These are phyloP conservation scores for Fusarium nurragi DNA, from an alignment of 2,329 filamentous ascomycete genomes.

Conservation along the genomic window DNA sequence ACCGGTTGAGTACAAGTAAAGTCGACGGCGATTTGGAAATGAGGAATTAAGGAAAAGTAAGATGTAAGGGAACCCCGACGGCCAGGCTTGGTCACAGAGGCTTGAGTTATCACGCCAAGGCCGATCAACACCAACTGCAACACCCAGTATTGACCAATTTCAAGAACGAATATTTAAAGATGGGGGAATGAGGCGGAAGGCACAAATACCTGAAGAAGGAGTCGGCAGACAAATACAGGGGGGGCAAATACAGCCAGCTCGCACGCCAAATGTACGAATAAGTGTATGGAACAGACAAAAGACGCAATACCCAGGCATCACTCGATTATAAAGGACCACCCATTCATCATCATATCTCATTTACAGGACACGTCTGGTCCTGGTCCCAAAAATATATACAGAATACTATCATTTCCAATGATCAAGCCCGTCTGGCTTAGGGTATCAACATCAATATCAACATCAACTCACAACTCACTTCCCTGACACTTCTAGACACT, in stretches of 20 bases:
- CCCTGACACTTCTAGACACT: conserved; percentile 48
- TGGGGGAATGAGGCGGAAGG: background rate
- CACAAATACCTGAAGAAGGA: background rate
- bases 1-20: conserved; percentile 66
- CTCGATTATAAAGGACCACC: conserved; percentile 4
- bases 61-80: background rate
- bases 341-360: conserved; percentile 35
- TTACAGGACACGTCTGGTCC: conserved; percentile 10
- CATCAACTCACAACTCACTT: conserved; percentile 43
- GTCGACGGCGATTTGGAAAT: background rate
- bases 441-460: conserved; percentile 44
- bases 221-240: background rate
- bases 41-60: background rate
- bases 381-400: conserved; percentile 33
- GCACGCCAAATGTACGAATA: conserved; percentile 31
- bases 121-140: background rate
- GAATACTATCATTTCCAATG: conserved; percentile 32
- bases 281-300: conserved; percentile 28
- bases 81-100: background rate
- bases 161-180: background rate
- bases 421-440: conserved; percentile 28
- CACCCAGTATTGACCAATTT: background rate
- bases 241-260: background rate
- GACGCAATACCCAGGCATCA: conserved; percentile 24
- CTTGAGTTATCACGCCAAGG: background rate